Percentiles rank a stretch among this genome's conserved stretches.
These are phyloP conservation scores for Populus alba DNA, from an alignment of 345 rosid species.

Conservation along the genomic window DNA sequence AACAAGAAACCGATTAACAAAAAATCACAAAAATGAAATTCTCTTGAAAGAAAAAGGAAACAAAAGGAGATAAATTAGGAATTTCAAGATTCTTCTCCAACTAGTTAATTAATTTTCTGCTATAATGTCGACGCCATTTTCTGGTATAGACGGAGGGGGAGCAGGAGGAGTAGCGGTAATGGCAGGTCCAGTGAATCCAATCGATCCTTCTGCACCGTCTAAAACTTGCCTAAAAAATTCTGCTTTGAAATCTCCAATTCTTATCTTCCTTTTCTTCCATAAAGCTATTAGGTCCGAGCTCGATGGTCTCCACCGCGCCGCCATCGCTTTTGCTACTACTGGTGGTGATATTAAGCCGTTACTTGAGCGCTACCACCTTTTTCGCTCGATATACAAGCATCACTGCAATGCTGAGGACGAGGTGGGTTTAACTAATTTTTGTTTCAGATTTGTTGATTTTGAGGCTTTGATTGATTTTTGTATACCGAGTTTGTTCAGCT, in stretches of 20 bases:
- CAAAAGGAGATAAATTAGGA: neutral
- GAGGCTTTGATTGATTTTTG: neutral
- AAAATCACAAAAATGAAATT: neutral
- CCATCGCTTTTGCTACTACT: constrained; percentile 49
- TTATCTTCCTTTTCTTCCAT: constrained; percentile 63
- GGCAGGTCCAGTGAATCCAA: constrained; percentile 48
- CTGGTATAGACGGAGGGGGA: constrained; percentile 43
- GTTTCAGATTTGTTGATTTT: neutral
- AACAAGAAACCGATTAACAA: neutral
- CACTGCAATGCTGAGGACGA: constrained; percentile 78
- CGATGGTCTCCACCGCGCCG: constrained; percentile 57
- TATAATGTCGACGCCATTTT: constrained; percentile 55
- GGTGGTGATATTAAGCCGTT: constrained; percentile 46
- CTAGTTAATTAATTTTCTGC: neutral
- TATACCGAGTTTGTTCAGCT: neutral
- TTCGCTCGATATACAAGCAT: constrained; percentile 59
- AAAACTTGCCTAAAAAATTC: constrained; percentile 45
- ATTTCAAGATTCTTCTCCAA: neutral
- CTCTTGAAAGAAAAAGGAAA: neutral
- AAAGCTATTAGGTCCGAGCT: constrained; percentile 68
- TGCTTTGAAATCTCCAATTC: constrained; percentile 60
- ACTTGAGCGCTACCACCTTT: constrained; percentile 45
- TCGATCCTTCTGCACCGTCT: constrained; percentile 46
- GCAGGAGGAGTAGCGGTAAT: constrained; percentile 59
- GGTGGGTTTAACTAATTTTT: constrained; percentile 31